These are phyloP conservation scores for Zopfia rhizophila DNA, from an alignment of 2,329 filamentous ascomycete species.

Conservation along the genomic window DNA sequence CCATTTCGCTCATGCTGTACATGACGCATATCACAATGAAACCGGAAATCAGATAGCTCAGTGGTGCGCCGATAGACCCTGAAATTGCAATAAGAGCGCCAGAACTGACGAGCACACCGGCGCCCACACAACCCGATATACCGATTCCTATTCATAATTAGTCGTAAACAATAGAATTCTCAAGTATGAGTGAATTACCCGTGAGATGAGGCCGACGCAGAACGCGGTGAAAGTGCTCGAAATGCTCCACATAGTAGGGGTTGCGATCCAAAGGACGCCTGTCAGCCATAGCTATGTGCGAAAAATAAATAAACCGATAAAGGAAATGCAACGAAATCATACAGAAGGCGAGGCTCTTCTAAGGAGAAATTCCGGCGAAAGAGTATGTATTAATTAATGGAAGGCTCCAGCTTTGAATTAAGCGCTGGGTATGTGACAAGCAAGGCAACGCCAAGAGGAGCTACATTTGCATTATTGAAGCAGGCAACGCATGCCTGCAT, in stretches of 20 bases:
- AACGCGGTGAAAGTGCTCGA: conserved; percentile 33
- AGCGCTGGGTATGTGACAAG: too few relatives aligned
- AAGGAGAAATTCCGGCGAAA: too few relatives aligned
- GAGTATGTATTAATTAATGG: too few relatives aligned
- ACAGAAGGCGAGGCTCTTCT: too few relatives aligned
- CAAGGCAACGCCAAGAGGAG: too few relatives aligned
- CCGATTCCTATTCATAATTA: conserved; percentile 28
- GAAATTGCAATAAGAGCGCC: conserved; percentile 29
- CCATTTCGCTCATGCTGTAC: conserved; percentile 37
- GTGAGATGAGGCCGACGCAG: conserved; percentile 33
- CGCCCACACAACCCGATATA: conserved; percentile 34
- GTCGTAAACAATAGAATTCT: not conserved
- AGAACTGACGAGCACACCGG: conserved; percentile 30
- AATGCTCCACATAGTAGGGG: conserved; percentile 28
- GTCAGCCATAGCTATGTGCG: conserved; percentile 16
- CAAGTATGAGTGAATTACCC: conserved; percentile 14
- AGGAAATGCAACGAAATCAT: too few relatives aligned
- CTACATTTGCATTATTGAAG: too few relatives aligned
- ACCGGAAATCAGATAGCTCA: conserved; percentile 35
- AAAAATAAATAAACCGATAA: too few relatives aligned
- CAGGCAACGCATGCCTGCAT: too few relatives aligned
- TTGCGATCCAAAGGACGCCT: conserved; percentile 29
- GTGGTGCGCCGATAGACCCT: conserved; percentile 31
- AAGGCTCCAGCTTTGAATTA: too few relatives aligned
- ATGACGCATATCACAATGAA: conserved; percentile 30